A percentile compares a stretch with the other conserved stretches of the same genome.
Conservation (phyloP, 2,329 filamentous ascomycete species). For the Calonectria hongkongensis region DNA sequence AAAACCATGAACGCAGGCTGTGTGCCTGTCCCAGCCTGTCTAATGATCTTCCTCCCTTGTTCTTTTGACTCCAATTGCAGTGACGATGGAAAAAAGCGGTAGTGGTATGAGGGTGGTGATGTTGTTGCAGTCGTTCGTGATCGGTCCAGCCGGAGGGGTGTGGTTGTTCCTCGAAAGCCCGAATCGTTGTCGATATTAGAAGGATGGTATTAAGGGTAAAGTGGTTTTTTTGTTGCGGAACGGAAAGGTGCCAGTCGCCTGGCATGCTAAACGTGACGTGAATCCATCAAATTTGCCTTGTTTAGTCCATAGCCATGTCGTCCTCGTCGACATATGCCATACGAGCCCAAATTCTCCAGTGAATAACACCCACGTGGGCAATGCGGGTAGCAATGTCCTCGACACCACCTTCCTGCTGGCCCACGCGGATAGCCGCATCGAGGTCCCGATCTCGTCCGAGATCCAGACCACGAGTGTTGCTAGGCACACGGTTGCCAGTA, state of each 20-base stretch:
- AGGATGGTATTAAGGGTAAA: conserved; percentile 47
- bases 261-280: conserved; percentile 5
- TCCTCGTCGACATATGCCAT: conserved; percentile 78
- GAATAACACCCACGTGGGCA: conserved; percentile 88
- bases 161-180: conserved; percentile 35
- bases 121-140: conserved; percentile 29
- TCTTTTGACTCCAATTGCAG: conserved; percentile 38
- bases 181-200: conserved; percentile 47
- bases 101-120: conserved; percentile 24
- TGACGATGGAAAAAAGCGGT: conserved; percentile 23
- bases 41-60: conserved; percentile 31
- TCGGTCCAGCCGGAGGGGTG: conserved; percentile 45
- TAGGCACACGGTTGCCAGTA: conserved; percentile 69
- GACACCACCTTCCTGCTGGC: conserved; percentile 72
- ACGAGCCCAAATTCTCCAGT: conserved; percentile 92
- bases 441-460: conserved; percentile 56
- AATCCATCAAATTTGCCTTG: neutral
- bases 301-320: conserved; percentile 59
- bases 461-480: conserved; percentile 61
- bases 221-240: conserved; percentile 27
- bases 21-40: conserved; percentile 38
- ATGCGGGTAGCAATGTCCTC: conserved; percentile 85
- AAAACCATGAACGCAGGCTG: conserved; percentile 37
- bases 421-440: conserved; percentile 62
- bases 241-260: conserved; percentile 3